Evolutionary conservation across 2,329 filamentous ascomycete species (phyloP).

Genomic region (Ophiostoma novo-ulmi): DNA sequence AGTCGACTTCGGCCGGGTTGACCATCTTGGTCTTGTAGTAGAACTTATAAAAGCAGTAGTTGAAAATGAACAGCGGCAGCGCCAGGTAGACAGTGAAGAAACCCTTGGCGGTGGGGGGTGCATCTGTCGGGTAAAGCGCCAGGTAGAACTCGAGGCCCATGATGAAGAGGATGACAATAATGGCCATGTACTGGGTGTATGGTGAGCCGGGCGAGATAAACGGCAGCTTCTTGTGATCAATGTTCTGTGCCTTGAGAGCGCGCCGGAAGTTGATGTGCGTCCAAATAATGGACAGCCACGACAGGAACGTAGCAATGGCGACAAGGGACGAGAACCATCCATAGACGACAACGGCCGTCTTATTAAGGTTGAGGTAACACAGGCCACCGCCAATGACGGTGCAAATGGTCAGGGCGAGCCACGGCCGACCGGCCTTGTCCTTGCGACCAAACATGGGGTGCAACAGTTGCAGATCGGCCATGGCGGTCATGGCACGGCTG

Average conservation of each 20-base stretch:
- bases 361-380: constrained; percentile 6
- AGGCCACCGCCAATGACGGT: background rate
- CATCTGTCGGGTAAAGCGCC: background rate
- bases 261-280: constrained; percentile 2
- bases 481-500: background rate
- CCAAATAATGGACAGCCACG: background rate
- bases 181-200: constrained; percentile 2
- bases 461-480: constrained; percentile 1
- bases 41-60: background rate
- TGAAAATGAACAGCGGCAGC: background rate
- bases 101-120: background rate
- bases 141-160: constrained; percentile 9
- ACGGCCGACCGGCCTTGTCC: constrained; percentile 4
- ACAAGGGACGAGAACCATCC: background rate
- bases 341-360: background rate
- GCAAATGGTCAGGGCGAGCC: background rate
- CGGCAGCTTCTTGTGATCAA: background rate
- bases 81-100: constrained; percentile 5
- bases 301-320: background rate
- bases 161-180: background rate
- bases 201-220: background rate
- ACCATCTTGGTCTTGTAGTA: constrained; percentile 10
- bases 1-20: constrained; percentile 4
- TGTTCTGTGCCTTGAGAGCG: constrained; percentile 3
- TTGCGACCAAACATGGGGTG: constrained; percentile 1